phyloP scores from a whole-genome alignment of 768 basidiomycete species.

The Phanerochaete sordida region DNA sequence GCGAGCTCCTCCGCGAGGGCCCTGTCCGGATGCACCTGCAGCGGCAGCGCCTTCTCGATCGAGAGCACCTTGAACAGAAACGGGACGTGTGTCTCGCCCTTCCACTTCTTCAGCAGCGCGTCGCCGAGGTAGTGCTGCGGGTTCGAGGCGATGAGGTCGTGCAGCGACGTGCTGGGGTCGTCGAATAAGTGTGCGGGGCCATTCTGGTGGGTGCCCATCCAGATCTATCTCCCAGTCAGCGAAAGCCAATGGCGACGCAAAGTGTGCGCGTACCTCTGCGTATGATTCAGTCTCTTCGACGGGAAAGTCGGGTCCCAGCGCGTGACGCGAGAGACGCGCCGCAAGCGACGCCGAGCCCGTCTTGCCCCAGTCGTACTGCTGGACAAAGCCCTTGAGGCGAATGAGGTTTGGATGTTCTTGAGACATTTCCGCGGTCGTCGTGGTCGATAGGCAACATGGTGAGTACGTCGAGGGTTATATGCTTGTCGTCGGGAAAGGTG shows the following conservation, averaged over 20 bases:
- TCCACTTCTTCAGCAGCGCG: constrained; percentile 30
- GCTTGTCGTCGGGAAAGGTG: not conserved
- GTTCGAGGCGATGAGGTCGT: constrained; percentile 29
- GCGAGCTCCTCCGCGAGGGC: constrained; percentile 42
- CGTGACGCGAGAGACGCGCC: constrained; percentile 38
- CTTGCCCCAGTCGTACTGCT: constrained; percentile 55
- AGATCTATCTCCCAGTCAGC: constrained; percentile 44
- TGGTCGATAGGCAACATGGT: not conserved
- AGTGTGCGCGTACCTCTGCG: constrained; percentile 42
- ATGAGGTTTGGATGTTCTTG: constrained; percentile 13
- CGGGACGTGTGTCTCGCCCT: constrained; percentile 36
- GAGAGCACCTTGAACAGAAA: constrained; percentile 58
- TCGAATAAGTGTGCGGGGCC: constrained; percentile 38
- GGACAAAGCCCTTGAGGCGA: constrained; percentile 26
- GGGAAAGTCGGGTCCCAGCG: constrained; percentile 29
- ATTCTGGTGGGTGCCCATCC: constrained; percentile 59
- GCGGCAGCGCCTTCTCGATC: constrained; percentile 50
- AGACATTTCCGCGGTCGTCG: not conserved
- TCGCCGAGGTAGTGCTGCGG: constrained; percentile 30
- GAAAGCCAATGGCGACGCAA: not conserved
- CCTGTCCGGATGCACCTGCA: constrained; percentile 58
- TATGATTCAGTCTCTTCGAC: constrained; percentile 45
- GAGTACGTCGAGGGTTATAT: not conserved
- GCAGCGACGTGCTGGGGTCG: constrained; percentile 24
- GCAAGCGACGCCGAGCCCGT: constrained; percentile 43